phyloP scores from a whole-genome alignment of 2,329 filamentous ascomycete genomes.

The Penicillium sp. region DNA sequence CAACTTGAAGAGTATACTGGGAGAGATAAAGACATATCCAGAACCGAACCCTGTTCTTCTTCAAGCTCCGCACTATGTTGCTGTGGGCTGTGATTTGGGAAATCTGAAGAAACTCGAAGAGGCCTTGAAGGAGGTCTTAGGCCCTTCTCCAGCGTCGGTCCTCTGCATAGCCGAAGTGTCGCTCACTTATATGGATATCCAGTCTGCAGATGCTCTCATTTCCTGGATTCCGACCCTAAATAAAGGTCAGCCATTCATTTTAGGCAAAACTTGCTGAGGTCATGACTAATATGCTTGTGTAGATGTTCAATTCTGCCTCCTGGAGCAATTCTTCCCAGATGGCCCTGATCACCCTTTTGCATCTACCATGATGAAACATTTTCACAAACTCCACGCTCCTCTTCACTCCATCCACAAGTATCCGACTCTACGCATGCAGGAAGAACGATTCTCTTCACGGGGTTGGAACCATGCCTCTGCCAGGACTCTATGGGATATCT shows the following conservation, averaged over 20 bases:
- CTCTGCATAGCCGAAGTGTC: constrained; percentile 88
- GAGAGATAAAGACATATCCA: constrained; percentile 37
- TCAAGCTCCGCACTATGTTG: constrained; percentile 67
- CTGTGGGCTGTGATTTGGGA: constrained; percentile 76
- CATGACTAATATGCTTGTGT: background rate
- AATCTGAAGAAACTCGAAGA: constrained; percentile 59
- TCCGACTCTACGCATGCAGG: constrained; percentile 62
- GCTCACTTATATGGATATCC: constrained; percentile 79
- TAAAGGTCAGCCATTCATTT: constrained; percentile 50
- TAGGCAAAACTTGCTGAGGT: background rate
- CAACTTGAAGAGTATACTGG: constrained; percentile 54
- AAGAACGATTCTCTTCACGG: constrained; percentile 60
- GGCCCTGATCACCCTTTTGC: constrained; percentile 79
- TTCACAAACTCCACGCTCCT: constrained; percentile 73
- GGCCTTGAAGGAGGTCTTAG: constrained; percentile 56
- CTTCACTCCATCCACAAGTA: constrained; percentile 71
- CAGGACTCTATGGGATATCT: constrained; percentile 76
- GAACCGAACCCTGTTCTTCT: constrained; percentile 48
- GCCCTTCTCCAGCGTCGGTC: constrained; percentile 58
- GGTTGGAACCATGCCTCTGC: constrained; percentile 64
- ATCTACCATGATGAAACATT: constrained; percentile 77
- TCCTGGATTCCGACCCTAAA: constrained; percentile 70
- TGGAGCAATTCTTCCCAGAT: constrained; percentile 82
- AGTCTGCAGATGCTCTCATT: constrained; percentile 69
- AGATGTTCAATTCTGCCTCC: constrained; percentile 72